These are phyloP conservation scores for Oryza longistaminata DNA, from an alignment of 176 grass and related monocot species.

Conservation along the genomic window DNA sequence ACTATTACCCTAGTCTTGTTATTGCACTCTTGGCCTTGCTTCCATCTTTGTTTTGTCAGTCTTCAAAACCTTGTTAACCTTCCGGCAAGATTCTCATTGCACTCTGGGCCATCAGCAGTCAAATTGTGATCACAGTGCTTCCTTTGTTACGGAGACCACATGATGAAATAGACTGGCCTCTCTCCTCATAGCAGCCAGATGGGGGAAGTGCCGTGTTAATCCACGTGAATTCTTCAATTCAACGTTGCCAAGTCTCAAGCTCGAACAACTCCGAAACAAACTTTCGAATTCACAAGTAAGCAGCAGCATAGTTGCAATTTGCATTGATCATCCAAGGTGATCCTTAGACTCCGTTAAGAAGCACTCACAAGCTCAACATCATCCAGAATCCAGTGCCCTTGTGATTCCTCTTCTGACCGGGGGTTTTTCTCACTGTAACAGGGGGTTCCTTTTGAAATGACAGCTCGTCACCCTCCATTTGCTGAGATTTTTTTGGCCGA, in stretches of 20 bases:
- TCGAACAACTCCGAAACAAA: slow-evolving; percentile 81
- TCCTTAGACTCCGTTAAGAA: slow-evolving; percentile 89
- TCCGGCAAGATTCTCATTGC: slow-evolving; percentile 76
- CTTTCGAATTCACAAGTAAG: slow-evolving; percentile 93
- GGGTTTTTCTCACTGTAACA: slow-evolving; percentile 80
- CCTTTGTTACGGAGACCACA: slow-evolving; percentile 81
- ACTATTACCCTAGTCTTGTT: slow-evolving; percentile 90
- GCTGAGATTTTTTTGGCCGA: slow-evolving; percentile 45
- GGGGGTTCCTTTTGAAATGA: slow-evolving; percentile 45
- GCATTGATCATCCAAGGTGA: slow-evolving; percentile 84
- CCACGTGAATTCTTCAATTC: slow-evolving; percentile 83
- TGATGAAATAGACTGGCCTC: slow-evolving; percentile 83
- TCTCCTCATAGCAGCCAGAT: slow-evolving; percentile 94
- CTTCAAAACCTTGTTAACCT: slow-evolving; percentile 76
- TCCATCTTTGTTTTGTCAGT: slow-evolving; percentile 71
- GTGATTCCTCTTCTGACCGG: slow-evolving; percentile 81
- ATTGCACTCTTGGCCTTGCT: slow-evolving; percentile 80
- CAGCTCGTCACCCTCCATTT: slow-evolving; percentile 33
- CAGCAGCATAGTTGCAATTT: slow-evolving; percentile 82
- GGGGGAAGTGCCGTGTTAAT: slow-evolving; percentile 77
- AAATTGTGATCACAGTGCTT: slow-evolving; percentile 54
- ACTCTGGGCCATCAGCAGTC: slow-evolving; percentile 71
- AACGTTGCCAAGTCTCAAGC: slow-evolving; percentile 63
- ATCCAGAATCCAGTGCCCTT: slow-evolving; percentile 83
- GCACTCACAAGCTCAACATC: slow-evolving; percentile 98